Evolutionary conservation across 2,329 filamentous ascomycete genomes (phyloP).

Genomic region (Neonectria ditissima): DNA sequence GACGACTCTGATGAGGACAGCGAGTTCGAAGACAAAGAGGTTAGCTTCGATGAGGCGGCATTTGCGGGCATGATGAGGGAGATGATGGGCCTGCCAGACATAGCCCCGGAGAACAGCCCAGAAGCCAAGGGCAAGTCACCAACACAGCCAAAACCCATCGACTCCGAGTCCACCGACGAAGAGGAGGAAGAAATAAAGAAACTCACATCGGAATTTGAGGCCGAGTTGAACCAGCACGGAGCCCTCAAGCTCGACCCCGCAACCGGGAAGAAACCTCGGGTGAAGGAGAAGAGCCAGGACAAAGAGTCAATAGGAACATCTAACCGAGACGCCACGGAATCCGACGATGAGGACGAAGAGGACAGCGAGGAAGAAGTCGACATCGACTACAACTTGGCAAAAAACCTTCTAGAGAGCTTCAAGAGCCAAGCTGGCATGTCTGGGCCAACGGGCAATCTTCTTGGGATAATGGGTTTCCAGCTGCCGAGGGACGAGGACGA

Average conservation of each 20-base stretch:
- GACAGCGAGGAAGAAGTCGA: constrained; percentile 72
- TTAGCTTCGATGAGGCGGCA: constrained; percentile 85
- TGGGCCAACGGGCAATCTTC: constrained; percentile 87
- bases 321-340: constrained; percentile 23
- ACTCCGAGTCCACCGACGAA: constrained; percentile 54
- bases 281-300: constrained; percentile 44
- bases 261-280: constrained; percentile 46
- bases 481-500: constrained; percentile 83
- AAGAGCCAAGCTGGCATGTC: constrained; percentile 88
- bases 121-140: constrained; percentile 15
- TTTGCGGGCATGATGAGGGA: constrained; percentile 91
- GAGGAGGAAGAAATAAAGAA: constrained; percentile 73
- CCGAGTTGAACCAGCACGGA: constrained; percentile 76
- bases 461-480: constrained; percentile 86
- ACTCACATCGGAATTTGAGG: constrained; percentile 77
- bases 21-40: constrained; percentile 78
- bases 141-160: background rate
- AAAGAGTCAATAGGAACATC: constrained; percentile 30
- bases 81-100: constrained; percentile 78
- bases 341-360: constrained; percentile 58
- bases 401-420: constrained; percentile 92
- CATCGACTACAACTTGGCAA: constrained; percentile 87
- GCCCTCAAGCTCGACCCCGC: constrained; percentile 68
- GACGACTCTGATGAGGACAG: constrained; percentile 65
- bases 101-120: background rate